Evolutionary conservation across 805 yeast species (phyloP).

Genomic region (Jamesozyma lodderae): DNA sequence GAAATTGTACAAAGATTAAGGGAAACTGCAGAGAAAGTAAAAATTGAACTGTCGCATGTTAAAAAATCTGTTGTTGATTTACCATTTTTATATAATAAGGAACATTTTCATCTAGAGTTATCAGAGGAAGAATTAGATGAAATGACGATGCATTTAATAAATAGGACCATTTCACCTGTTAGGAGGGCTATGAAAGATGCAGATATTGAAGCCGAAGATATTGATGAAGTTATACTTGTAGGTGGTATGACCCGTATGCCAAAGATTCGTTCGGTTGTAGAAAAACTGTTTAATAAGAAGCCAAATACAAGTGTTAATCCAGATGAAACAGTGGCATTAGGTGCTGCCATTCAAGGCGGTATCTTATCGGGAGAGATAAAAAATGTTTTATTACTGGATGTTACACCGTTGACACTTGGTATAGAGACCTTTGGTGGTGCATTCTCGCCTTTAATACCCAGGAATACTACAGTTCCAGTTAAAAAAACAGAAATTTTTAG

Average conservation of each 20-base stretch:
- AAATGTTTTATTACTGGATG: slow-evolving; percentile 70
- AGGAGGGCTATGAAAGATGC: slow-evolving; percentile 70
- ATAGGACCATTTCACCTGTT: slow-evolving; percentile 64
- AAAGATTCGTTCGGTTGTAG: slow-evolving; percentile 56
- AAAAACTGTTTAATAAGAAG: slow-evolving; percentile 46
- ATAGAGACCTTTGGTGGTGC: slow-evolving; percentile 82
- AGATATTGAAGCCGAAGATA: slow-evolving; percentile 50
- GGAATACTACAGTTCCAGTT: slow-evolving; percentile 71
- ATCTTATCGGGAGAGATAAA: slow-evolving; percentile 74
- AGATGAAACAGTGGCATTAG: slow-evolving; percentile 89
- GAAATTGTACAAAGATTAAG: slow-evolving; percentile 63
- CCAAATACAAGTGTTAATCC: slow-evolving; percentile 74
- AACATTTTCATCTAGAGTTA: slow-evolving; percentile 49
- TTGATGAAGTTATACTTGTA: slow-evolving; percentile 68
- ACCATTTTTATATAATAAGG: slow-evolving; percentile 58
- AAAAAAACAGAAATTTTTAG: slow-evolving; percentile 67
- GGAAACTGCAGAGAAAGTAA: slow-evolving; percentile 71
- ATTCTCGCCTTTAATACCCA: slow-evolving; percentile 66
- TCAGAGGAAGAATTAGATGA: slow-evolving; percentile 61
- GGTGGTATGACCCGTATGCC: slow-evolving; percentile 95
- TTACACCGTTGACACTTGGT: slow-evolving; percentile 74
- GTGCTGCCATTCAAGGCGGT: slow-evolving; percentile 88
- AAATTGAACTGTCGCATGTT: slow-evolving; percentile 65
- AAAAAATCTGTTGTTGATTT: slow-evolving; percentile 51
- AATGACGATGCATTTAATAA: slow-evolving; percentile 56